Conservation (phyloP, 2,329 filamentous ascomycete species). For the Neonectria sp. region DNA sequence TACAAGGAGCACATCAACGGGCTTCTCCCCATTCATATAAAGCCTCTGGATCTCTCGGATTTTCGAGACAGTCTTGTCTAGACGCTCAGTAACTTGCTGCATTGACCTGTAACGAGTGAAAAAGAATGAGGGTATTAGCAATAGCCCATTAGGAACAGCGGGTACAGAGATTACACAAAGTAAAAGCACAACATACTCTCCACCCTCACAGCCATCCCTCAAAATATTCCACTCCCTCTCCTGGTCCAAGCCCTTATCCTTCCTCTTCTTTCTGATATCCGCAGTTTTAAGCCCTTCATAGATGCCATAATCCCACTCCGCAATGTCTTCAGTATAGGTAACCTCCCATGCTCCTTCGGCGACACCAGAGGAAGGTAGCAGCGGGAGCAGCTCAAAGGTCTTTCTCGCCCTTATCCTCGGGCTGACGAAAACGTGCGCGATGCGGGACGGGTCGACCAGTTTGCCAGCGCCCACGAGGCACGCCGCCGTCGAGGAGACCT, state of each 20-base stretch:
- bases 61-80: slow-evolving; percentile 58
- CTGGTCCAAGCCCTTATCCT: slow-evolving; percentile 63
- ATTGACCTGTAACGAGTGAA: slow-evolving; percentile 39
- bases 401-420: slow-evolving; percentile 63
- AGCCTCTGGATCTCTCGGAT: slow-evolving; percentile 57
- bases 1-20: slow-evolving; percentile 55
- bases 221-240: slow-evolving; percentile 67
- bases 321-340: slow-evolving; percentile 64
- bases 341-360: slow-evolving; percentile 43
- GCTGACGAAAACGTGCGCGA: slow-evolving; percentile 65
- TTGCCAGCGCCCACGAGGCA: slow-evolving; percentile 65
- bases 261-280: slow-evolving; percentile 65
- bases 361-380: slow-evolving; percentile 55
- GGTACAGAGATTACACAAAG: background rate
- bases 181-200: slow-evolving; percentile 60
- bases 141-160: too few species aligned
- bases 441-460: slow-evolving; percentile 64
- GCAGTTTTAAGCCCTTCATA: slow-evolving; percentile 71
- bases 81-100: slow-evolving; percentile 55
- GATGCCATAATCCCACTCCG: slow-evolving; percentile 75
- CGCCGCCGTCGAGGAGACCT: slow-evolving; percentile 17
- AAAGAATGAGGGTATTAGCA: background rate
- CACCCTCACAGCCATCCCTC: slow-evolving; percentile 70
- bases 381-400: slow-evolving; percentile 64
- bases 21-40: slow-evolving; percentile 56